Percentiles rank a stretch among this genome's conserved stretches.
Evolutionary conservation across 2,329 filamentous ascomycete genomes (phyloP).

Genomic region (Fusarium gaditjirri): DNA sequence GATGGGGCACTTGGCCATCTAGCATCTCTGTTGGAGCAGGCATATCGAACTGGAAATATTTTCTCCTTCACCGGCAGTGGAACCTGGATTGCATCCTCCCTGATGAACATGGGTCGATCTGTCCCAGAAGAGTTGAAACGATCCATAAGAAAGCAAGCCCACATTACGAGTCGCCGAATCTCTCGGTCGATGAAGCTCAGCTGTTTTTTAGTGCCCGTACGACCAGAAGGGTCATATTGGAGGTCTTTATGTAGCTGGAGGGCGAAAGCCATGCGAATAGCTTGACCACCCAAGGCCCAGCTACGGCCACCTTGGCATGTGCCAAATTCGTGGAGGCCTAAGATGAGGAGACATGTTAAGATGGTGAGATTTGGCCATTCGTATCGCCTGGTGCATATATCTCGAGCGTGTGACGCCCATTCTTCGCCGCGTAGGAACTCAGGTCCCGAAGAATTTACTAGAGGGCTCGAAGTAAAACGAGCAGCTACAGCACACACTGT

Average conservation of each 20-base stretch:
- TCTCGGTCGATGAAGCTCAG: slow-evolving; percentile 93
- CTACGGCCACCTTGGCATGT: slow-evolving; percentile 96
- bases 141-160: slow-evolving; percentile 98
- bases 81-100: slow-evolving; percentile 88
- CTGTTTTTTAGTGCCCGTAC: slow-evolving; percentile 69
- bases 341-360: slow-evolving; percentile 87
- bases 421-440: slow-evolving; percentile 86
- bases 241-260: slow-evolving; percentile 92
- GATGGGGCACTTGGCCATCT: slow-evolving; percentile 74
- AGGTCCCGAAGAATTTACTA: slow-evolving; percentile 77
- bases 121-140: slow-evolving; percentile 96
- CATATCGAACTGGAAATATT: slow-evolving; percentile 90
- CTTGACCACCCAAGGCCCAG: slow-evolving; percentile 95
- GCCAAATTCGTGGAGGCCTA: slow-evolving; percentile 94
- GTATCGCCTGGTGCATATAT: slow-evolving; percentile 87
- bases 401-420: slow-evolving; percentile 86
- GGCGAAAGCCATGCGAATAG: slow-evolving; percentile 96
- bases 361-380: slow-evolving; percentile 98
- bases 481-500: slow-evolving; percentile 94
- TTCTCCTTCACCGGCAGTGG: slow-evolving; percentile 92
- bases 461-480: slow-evolving; percentile 89
- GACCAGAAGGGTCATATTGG: slow-evolving; percentile 78
- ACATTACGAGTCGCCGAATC: slow-evolving; percentile 94
- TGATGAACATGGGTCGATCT: slow-evolving; percentile 89
- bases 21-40: slow-evolving; percentile 87